A percentile compares a stretch with the other conserved stretches of the same genome.
These are phyloP conservation scores for Keithomyces neogunnii DNA, from an alignment of 2,329 filamentous ascomycete species.

Conservation along the genomic window DNA sequence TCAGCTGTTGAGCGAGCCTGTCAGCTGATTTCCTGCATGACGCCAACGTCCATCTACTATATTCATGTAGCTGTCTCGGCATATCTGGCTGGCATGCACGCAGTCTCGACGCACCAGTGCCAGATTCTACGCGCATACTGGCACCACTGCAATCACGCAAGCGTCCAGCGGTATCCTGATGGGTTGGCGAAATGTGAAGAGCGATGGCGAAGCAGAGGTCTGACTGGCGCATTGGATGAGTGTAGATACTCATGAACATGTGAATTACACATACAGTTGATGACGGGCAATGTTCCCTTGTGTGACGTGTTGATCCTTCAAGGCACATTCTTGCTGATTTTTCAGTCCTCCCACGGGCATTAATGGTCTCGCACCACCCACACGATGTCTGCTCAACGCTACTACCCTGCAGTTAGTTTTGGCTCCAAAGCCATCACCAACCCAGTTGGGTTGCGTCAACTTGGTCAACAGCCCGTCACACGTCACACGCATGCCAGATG, in stretches of 20 bases:
- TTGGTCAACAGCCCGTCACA: too few relatives aligned
- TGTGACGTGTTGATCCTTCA: too few relatives aligned
- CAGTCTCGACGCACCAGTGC: slow-evolving; percentile 22
- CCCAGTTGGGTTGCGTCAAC: too few relatives aligned
- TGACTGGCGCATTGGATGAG: background rate
- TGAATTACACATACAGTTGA: background rate
- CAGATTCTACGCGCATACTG: slow-evolving; percentile 27
- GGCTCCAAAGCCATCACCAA: too few relatives aligned
- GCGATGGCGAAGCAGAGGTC: slow-evolving; percentile 19
- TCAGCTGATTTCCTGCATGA: slow-evolving; percentile 20
- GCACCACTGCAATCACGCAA: slow-evolving; percentile 26
- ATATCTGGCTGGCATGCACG: slow-evolving; percentile 28
- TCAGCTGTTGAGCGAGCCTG: slow-evolving; percentile 27
- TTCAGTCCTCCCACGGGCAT: too few relatives aligned
- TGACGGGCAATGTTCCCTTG: background rate
- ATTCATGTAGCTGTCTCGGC: slow-evolving; percentile 29
- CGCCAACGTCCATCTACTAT: slow-evolving; percentile 26
- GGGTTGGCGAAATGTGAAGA: slow-evolving; percentile 22
- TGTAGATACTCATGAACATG: background rate
- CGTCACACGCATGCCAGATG: too few relatives aligned
- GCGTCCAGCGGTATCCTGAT: slow-evolving; percentile 26
- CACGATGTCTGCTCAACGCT: too few relatives aligned
- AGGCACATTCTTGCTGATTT: too few relatives aligned
- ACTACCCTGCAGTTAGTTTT: too few relatives aligned
- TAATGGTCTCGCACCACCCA: too few relatives aligned